Conservation (phyloP, 2,329 filamentous ascomycete species). For the Leptoxyphium fumago region DNA sequence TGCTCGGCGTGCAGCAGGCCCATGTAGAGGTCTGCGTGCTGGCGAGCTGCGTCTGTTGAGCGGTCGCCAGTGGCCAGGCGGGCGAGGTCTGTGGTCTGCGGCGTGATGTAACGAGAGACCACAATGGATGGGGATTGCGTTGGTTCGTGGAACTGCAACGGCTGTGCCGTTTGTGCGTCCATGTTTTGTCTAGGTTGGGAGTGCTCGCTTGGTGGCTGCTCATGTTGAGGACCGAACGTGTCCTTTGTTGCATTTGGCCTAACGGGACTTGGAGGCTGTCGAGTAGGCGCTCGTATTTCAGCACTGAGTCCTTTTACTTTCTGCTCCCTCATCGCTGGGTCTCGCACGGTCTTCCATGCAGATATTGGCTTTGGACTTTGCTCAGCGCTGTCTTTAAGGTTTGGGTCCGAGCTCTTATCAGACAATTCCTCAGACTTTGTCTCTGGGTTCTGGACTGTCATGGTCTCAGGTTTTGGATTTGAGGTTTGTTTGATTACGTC, state of each 20-base stretch:
- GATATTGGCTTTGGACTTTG: background rate
- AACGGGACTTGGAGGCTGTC: background rate
- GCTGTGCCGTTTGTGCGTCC: constrained; percentile 2
- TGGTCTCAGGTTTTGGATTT: too few relatives aligned
- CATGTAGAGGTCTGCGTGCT: constrained; percentile 10
- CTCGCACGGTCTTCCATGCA: background rate
- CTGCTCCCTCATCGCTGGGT: background rate
- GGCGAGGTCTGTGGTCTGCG: constrained; percentile 9
- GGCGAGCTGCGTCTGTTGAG: constrained; percentile 6
- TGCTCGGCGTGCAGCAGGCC: constrained; percentile 8
- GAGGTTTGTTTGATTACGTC: background rate
- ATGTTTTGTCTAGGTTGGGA: background rate
- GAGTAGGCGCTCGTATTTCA: background rate
- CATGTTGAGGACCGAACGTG: too few relatives aligned
- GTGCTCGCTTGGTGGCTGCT: background rate
- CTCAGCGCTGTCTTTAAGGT: background rate
- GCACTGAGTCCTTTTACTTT: background rate
- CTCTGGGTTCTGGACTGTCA: background rate
- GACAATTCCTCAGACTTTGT: background rate
- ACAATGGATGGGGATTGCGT: constrained; percentile 16
- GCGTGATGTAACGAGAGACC: constrained; percentile 20
- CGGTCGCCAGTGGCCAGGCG: constrained; percentile 6
- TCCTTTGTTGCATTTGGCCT: background rate
- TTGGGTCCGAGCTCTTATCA: too few relatives aligned
- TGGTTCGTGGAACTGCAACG: background rate